phyloP scores from a whole-genome alignment of 495 filamentous ascomycete species.

The Aspergillus egyptiacus region DNA sequence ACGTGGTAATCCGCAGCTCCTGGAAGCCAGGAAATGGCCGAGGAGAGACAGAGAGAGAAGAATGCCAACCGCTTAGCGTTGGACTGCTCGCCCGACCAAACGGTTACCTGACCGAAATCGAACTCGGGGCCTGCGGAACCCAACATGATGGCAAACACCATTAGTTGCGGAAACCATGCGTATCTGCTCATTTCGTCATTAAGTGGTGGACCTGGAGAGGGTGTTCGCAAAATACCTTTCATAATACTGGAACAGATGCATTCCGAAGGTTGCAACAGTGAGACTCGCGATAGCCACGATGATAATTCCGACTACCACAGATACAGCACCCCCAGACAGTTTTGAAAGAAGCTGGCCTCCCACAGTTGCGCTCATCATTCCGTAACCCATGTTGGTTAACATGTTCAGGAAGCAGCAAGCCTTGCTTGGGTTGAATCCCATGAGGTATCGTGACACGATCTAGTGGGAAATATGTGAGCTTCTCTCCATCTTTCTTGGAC shows the following conservation, averaged over 20 bases:
- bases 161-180: constrained; percentile 62
- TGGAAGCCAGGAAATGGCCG: constrained; percentile 49
- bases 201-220: neutral
- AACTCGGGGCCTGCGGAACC: constrained; percentile 63
- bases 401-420: constrained; percentile 62
- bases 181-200: constrained; percentile 37
- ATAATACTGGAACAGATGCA: constrained; percentile 66
- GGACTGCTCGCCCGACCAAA: constrained; percentile 34
- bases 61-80: constrained; percentile 57
- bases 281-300: constrained; percentile 57
- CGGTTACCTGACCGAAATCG: constrained; percentile 44
- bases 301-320: constrained; percentile 63
- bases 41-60: constrained; percentile 55
- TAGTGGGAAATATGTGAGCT: constrained; percentile 18
- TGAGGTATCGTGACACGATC: constrained; percentile 65
- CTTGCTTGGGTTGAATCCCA: constrained; percentile 75
- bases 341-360: constrained; percentile 52
- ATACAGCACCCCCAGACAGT: constrained; percentile 52
- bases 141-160: constrained; percentile 60
- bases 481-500: constrained; percentile 5
- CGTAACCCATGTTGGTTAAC: constrained; percentile 64
- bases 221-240: constrained; percentile 36
- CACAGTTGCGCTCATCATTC: constrained; percentile 54
- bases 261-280: constrained; percentile 66
- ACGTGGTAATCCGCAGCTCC: constrained; percentile 53